phyloP scores from a whole-genome alignment of 1,284 basidiomycete genomes.

The Pseudomicrostroma phylloplanum region DNA sequence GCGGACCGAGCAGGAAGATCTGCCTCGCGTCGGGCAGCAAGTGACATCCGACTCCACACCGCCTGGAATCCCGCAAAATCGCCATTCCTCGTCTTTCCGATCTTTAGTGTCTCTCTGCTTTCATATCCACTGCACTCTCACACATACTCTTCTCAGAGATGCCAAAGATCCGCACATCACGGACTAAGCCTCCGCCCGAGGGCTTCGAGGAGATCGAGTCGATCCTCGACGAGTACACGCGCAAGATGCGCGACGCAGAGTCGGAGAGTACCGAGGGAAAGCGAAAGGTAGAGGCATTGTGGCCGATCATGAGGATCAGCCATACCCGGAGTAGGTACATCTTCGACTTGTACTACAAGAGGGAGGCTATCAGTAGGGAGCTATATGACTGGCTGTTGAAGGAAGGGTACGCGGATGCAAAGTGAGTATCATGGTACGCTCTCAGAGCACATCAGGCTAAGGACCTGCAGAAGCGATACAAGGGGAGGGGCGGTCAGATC shows the following conservation, averaged over 20 bases:
- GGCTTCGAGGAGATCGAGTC: conserved; percentile 90
- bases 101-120: too few species aligned
- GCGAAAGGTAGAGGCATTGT: conserved; percentile 90
- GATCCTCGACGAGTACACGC: conserved; percentile 48
- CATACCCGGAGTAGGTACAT: conserved; percentile 85
- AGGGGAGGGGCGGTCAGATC: too few species aligned
- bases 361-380: conserved; percentile 86
- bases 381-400: conserved; percentile 98
- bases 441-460: too few species aligned
- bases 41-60: too few species aligned
- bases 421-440: conserved; percentile 59
- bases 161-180: conserved; percentile 89
- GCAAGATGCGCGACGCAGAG: conserved; percentile 58
- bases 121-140: too few species aligned
- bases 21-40: too few species aligned
- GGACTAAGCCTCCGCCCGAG: conserved; percentile 92
- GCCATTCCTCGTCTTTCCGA: too few species aligned
- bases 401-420: conserved; percentile 92
- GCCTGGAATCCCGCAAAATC: too few species aligned
- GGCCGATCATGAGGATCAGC: conserved; percentile 97
- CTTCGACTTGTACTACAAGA: conserved; percentile 97
- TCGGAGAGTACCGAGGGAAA: conserved; percentile 97
- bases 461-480: too few species aligned
- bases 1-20: too few species aligned
- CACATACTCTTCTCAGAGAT: conserved; percentile 54